These are phyloP conservation scores for Blastocystis sp. DNA, from an alignment of 352 stramenopile genomes.

Conservation along the genomic window DNA sequence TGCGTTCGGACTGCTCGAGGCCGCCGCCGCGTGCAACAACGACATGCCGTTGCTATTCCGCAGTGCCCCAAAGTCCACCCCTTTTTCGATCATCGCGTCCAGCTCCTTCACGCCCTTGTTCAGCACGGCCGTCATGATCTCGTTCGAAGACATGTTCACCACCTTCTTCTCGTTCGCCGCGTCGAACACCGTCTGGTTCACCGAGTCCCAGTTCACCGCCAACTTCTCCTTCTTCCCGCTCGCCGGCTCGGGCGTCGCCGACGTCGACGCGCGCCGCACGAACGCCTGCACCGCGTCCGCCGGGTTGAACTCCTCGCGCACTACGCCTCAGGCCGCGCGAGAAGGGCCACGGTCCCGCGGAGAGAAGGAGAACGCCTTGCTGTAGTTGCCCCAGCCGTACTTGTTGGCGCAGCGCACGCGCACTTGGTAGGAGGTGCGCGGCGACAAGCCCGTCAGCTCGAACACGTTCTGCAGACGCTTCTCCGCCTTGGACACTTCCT, in stretches of 20 bases:
- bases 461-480: neutral
- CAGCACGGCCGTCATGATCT: neutral
- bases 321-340: neutral
- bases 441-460: neutral
- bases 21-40: slow-evolving; percentile 18
- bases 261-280: neutral
- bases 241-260: too few relatives aligned
- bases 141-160: neutral
- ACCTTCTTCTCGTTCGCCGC: slow-evolving; percentile 19
- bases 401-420: slow-evolving; percentile 52
- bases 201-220: neutral
- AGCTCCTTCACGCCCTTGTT: neutral
- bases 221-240: neutral
- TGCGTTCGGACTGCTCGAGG: neutral
- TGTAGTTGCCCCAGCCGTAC: slow-evolving; percentile 33
- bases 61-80: neutral
- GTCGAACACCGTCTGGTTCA: neutral
- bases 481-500: neutral
- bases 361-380: neutral
- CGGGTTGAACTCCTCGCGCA: neutral
- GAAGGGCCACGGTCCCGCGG: neutral
- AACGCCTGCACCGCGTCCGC: neutral
- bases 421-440: neutral
- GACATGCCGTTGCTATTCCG: slow-evolving; percentile 40
- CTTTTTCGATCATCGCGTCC: neutral